phyloP scores from a whole-genome alignment of 768 basidiomycete genomes.

The Auricularia sp. region DNA sequence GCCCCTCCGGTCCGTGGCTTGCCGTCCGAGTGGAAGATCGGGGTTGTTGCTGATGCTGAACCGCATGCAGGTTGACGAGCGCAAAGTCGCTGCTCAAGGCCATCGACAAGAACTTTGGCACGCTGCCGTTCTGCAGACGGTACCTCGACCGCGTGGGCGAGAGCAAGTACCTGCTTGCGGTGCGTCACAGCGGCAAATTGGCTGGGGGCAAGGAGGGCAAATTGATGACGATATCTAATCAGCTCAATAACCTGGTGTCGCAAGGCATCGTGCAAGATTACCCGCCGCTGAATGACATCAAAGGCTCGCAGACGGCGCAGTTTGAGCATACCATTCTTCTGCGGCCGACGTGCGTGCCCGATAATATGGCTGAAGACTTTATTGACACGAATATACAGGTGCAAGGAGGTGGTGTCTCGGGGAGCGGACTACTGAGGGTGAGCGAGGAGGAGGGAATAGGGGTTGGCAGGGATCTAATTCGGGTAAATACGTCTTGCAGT shows the following conservation, averaged over 20 bases:
- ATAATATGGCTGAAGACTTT: too few relatives aligned
- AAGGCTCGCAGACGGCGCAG: slow-evolving; percentile 89
- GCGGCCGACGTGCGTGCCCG: slow-evolving; percentile 45
- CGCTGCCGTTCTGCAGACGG: slow-evolving; percentile 88
- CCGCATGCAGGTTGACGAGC: slow-evolving; percentile 50
- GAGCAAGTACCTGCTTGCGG: slow-evolving; percentile 85
- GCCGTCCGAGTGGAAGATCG: not conserved
- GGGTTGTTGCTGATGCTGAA: not conserved
- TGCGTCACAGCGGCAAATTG: slow-evolving; percentile 25
- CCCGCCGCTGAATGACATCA: slow-evolving; percentile 80
- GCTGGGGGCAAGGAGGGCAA: not conserved
- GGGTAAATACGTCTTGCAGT: not conserved
- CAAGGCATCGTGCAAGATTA: slow-evolving; percentile 87
- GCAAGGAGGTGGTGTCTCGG: slow-evolving; percentile 72
- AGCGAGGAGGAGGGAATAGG: not conserved
- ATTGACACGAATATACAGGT: slow-evolving; percentile 17
- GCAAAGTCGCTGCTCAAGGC: slow-evolving; percentile 78
- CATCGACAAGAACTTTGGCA: slow-evolving; percentile 89
- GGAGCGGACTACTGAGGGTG: slow-evolving; percentile 61
- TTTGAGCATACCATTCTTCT: slow-evolving; percentile 81
- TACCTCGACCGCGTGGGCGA: slow-evolving; percentile 91
- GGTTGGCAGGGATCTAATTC: not conserved
- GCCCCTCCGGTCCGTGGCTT: slow-evolving; percentile 51
- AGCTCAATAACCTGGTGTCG: slow-evolving; percentile 84
- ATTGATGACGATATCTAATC: not conserved